phyloP scores from a whole-genome alignment of 2,329 filamentous ascomycete species.

The Xylariomycetidae sp. region DNA sequence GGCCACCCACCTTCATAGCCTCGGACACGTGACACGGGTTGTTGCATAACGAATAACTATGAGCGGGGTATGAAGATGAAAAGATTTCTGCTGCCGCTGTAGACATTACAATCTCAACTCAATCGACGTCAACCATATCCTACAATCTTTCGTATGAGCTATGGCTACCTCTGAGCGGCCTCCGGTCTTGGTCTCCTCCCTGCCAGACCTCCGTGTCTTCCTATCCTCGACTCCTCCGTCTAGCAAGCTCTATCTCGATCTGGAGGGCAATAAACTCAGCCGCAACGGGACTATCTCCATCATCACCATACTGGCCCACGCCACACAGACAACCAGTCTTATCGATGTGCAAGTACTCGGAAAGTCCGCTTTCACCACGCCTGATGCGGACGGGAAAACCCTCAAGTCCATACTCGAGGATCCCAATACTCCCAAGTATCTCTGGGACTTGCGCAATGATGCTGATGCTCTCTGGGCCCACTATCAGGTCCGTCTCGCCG shows the following conservation, averaged over 20 bases:
- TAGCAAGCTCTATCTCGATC: slow-evolving; percentile 15
- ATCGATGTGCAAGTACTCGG: slow-evolving; percentile 19
- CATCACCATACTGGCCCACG: slow-evolving; percentile 12
- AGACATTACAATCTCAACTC: too few species aligned
- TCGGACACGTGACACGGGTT: too few species aligned
- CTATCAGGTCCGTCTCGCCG: slow-evolving; percentile 16
- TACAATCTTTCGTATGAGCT: too few species aligned
- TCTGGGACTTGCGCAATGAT: slow-evolving; percentile 24
- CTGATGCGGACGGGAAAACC: slow-evolving; percentile 3
- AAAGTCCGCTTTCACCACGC: slow-evolving; percentile 10
- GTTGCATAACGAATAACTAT: too few species aligned
- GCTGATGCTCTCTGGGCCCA: slow-evolving; percentile 22
- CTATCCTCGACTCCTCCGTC: not conserved
- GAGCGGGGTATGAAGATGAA: too few species aligned
- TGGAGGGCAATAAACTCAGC: slow-evolving; percentile 14
- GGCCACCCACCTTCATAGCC: too few species aligned
- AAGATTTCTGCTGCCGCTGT: too few species aligned
- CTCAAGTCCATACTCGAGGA: slow-evolving; percentile 16
- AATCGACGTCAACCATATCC: too few species aligned
- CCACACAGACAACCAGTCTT: slow-evolving; percentile 4
- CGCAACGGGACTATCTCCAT: slow-evolving; percentile 16
- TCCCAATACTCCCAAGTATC: slow-evolving; percentile 11
- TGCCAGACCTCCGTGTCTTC: slow-evolving; percentile 1
- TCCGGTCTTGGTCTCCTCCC: not conserved
- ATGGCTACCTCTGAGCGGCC: too few species aligned